Evolutionary conservation across 163 green algal species (phyloP).

Genomic region (Scenedesmus sp.): DNA sequence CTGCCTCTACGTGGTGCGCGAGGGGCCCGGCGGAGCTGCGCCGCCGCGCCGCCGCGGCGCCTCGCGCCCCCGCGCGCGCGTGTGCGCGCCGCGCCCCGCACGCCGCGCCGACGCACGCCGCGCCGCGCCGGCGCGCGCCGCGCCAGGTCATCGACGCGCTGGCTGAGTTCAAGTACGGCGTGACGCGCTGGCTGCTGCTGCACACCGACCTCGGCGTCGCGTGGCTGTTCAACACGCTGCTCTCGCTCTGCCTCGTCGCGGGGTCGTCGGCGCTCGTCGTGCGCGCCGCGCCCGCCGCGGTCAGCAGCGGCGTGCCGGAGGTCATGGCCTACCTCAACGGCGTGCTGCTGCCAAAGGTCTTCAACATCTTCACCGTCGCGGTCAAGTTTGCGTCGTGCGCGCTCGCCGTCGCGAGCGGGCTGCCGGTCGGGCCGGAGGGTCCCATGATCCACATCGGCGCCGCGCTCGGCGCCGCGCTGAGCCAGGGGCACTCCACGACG

Average conservation of each 20-base stretch:
- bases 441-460: slow-evolving; percentile 94
- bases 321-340: slow-evolving; percentile 95
- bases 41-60: not conserved
- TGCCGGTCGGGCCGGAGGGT: slow-evolving; percentile 93
- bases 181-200: slow-evolving; percentile 77
- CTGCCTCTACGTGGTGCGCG: slow-evolving; percentile 55
- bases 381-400: slow-evolving; percentile 88
- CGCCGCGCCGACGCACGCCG: no score
- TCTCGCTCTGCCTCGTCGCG: slow-evolving; percentile 73
- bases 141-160: slow-evolving; percentile 73
- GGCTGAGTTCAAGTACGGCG: slow-evolving; percentile 77
- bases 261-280: slow-evolving; percentile 44
- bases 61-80: not conserved
- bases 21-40: no score
- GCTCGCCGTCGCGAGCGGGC: slow-evolving; percentile 65
- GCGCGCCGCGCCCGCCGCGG: slow-evolving; percentile 70
- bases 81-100: not conserved
- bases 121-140: no score
- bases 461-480: slow-evolving; percentile 75
- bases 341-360: slow-evolving; percentile 76
- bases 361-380: slow-evolving; percentile 84
- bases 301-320: slow-evolving; percentile 83
- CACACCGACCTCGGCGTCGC: slow-evolving; percentile 74
- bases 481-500: slow-evolving; percentile 86
- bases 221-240: slow-evolving; percentile 85